Conservation (phyloP, 306 rosid species). For the Sechiopsis laciniata region DNA sequence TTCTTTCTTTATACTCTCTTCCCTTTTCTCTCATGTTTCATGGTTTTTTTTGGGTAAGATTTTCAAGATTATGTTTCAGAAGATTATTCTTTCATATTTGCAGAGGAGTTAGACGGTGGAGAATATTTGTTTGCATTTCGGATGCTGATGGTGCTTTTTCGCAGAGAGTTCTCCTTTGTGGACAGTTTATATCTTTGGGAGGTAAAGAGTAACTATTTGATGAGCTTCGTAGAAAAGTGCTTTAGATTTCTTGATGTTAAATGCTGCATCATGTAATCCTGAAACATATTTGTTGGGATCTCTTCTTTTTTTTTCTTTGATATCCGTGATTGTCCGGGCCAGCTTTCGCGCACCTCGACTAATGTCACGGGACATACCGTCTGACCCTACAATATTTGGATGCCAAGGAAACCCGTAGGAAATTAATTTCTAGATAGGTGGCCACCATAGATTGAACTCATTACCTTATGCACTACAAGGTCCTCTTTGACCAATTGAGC, state of each 20-base stretch:
- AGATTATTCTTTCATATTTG: slow-evolving; percentile 29
- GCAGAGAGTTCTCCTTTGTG: slow-evolving; percentile 89
- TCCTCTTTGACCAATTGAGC: too few relatives aligned
- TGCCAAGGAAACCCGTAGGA: too few relatives aligned
- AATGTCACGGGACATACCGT: too few relatives aligned
- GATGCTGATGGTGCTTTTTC: slow-evolving; percentile 95
- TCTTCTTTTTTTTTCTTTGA: too few relatives aligned
- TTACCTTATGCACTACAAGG: too few relatives aligned
- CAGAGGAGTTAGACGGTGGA: slow-evolving; percentile 95
- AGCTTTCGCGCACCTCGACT: too few relatives aligned
- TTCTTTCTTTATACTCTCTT: not conserved
- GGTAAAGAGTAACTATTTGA: slow-evolving; percentile 44
- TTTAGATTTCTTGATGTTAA: slow-evolving; percentile 16
- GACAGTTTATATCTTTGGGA: slow-evolving; percentile 94
- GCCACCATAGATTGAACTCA: too few relatives aligned
- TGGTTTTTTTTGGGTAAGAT: not conserved
- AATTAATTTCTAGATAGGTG: too few relatives aligned
- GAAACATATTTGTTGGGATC: not conserved
- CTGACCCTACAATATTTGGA: too few relatives aligned
- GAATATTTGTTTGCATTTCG: slow-evolving; percentile 94
- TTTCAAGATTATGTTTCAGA: slow-evolving; percentile 2
- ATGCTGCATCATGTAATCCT: slow-evolving; percentile 4
- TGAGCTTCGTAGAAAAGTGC: not conserved
- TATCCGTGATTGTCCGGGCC: too few relatives aligned
- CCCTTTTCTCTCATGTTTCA: not conserved